Evolutionary conservation across 768 basidiomycete species (phyloP), one percentile per base, ranked within the genome.

Genomic region (Megacollybia marginata): DNA sequence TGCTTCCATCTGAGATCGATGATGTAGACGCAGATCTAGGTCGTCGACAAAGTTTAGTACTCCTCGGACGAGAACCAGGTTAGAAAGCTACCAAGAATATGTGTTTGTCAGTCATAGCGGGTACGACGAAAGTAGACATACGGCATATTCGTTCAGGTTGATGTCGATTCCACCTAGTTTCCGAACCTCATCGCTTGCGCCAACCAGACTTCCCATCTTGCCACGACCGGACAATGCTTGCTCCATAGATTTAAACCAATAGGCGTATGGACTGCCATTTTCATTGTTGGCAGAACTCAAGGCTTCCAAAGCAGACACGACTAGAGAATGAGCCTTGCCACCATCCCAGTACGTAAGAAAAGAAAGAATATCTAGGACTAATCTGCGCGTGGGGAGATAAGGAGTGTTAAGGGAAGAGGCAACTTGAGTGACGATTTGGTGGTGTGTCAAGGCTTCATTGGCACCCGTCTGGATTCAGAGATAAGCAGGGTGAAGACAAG

Each of bases 131-230:
- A 45, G 48, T 33, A 48, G 48, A 70, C 85, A 57, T 58, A 94
- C 92, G 62, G 89, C 87, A 57, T 94, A 95, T 47, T 95, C 92
- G 52, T 85, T 85, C 53, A 94, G 63, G 42, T 79, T 78, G 38
- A 73, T 79, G 52, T 88, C 85, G 16, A 80, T 63, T 36, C 84
- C 81, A 43, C 78, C 79, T 52, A 75, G 70, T 51, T 79, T 82
- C 64, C 77, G 78, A 49, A 94, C 79, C 56, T 97, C 93, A 12
- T 94, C 90, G 57, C 93, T 95, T 19, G 92, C 92, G 0, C 96
- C 96, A 8, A 99, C 95, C 36, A 89, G 65, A 62, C 89, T 96
- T 1, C 95, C 95, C 91, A 97, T 93, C 63, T 84, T 87, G 1
- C 95, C 95, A 49, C 92, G 72, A 2, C 93, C 94, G 44, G 82